Evolutionary conservation across 257 asterid genomes (phyloP).

Genomic region (Solanum ossicruentum): DNA sequence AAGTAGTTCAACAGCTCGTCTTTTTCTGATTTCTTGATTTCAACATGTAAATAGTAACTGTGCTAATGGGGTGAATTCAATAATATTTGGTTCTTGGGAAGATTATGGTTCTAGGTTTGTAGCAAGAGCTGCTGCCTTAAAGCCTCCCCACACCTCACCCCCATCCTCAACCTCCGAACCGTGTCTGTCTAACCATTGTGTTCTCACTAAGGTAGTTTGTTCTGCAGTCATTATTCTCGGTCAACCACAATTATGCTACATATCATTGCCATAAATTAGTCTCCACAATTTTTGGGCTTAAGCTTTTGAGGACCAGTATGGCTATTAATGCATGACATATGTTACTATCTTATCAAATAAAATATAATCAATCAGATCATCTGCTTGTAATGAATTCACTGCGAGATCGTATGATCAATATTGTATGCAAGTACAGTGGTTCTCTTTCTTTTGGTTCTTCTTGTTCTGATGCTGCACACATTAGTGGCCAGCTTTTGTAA

Average conservation of each 20-base stretch:
- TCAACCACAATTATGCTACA: background rate
- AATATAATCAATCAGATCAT: background rate
- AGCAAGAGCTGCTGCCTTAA: background rate
- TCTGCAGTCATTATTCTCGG: background rate
- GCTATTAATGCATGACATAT: background rate
- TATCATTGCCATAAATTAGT: background rate
- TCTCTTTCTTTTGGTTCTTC: background rate
- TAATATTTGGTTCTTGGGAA: background rate
- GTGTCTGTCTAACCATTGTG: background rate
- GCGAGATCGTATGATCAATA: background rate
- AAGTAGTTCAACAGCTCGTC: slow-evolving; percentile 20
- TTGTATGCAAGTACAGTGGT: background rate
- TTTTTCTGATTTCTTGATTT: background rate
- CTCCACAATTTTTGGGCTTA: background rate
- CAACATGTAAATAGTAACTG: background rate
- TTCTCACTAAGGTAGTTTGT: background rate
- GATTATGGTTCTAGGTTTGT: background rate
- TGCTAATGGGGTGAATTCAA: background rate
- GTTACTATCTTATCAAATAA: background rate
- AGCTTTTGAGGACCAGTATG: background rate
- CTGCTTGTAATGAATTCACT: background rate
- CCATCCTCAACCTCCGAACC: background rate
- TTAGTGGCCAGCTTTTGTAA: background rate
- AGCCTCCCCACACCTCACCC: background rate
- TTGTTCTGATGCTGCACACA: background rate